phyloP scores from a whole-genome alignment of 345 rosid species.

The Schrenkiella parvula region DNA sequence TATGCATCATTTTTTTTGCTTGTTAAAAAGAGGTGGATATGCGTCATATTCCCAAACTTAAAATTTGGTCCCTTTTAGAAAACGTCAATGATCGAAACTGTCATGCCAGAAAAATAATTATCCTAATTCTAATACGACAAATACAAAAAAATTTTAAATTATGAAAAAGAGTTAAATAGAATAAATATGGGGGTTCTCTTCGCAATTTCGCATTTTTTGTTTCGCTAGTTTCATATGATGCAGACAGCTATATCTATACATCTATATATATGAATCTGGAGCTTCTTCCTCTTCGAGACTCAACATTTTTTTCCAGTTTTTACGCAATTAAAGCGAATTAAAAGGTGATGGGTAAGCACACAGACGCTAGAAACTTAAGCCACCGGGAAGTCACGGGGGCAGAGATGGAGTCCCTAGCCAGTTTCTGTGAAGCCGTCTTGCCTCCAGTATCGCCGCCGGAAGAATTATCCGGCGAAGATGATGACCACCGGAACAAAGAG shows the following conservation, averaged over 20 bases:
- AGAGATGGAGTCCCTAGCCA: constrained; percentile 50
- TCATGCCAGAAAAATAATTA: background rate
- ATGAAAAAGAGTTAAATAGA: background rate
- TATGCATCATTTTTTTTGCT: background rate
- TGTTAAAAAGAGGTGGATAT: background rate
- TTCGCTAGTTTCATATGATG: background rate
- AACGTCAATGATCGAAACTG: background rate
- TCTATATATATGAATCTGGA: background rate
- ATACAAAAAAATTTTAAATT: background rate
- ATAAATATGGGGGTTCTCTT: background rate
- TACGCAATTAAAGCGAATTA: background rate
- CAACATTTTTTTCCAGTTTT: background rate
- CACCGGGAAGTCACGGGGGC: constrained; percentile 35
- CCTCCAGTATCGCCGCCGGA: constrained; percentile 42
- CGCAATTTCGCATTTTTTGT: background rate
- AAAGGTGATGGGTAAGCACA: constrained; percentile 16
- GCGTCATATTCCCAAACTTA: background rate
- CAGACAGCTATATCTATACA: constrained; percentile 12
- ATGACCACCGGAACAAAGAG: constrained; percentile 13
- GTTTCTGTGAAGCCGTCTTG: constrained; percentile 52
- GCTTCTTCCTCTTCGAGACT: background rate
- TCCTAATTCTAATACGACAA: background rate
- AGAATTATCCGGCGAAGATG: background rate
- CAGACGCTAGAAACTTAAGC: background rate
- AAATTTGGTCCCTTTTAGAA: background rate